Base-by-base conservation (phyloP, 2,329 filamentous ascomycete species). In the Botrytis cinerea region DNA sequence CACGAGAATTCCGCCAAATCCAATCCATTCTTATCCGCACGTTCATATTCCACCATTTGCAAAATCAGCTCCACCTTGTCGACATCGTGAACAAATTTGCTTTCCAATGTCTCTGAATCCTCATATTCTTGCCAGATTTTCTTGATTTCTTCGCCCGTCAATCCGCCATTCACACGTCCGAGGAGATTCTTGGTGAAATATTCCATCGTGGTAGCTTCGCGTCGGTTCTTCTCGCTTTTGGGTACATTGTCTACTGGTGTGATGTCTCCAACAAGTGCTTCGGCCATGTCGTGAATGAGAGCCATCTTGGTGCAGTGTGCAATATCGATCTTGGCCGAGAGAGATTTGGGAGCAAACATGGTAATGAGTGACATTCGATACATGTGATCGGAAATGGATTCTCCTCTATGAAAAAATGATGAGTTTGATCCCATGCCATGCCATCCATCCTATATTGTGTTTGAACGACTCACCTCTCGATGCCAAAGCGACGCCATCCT, bases 351-450 rank as follows among this genome's bases (percentile, higher is more conserved):
- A 3, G 94, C 94, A 77, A 98, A 89, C 91, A 99, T 93, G 76
- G 93, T 94, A 82, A 99, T 94, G 78, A 99, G 89, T 68, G 95
- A 94, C 96, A 99, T 99, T 84, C 96, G 94, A 84, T 98, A 99
- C 96, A 99, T 99, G 87, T 99, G 96, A 84, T 99, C 96, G 71
- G 93, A 89, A 81, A 99, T 98, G 2, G 94, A 97, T 83, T 99
- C 96, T 81, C 93, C 92, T 73, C 87, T 90, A 6, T 16, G 48
- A 4, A 43, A 63, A 20, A 22, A 18, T 3, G 4, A 43, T 69
- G 16, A 69, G 66, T 25, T 46, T 59, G 35, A 43, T n/a, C 38
- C 10, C 57, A 8, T 69, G 20, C 10, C 57, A 8, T 69, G 20
- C 10, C 40, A 40, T 40, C 12, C 38, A 38, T 38, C 38, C 38